Conservation (phyloP, 2,329 filamentous ascomycete species). For the Alternaria longipes region DNA sequence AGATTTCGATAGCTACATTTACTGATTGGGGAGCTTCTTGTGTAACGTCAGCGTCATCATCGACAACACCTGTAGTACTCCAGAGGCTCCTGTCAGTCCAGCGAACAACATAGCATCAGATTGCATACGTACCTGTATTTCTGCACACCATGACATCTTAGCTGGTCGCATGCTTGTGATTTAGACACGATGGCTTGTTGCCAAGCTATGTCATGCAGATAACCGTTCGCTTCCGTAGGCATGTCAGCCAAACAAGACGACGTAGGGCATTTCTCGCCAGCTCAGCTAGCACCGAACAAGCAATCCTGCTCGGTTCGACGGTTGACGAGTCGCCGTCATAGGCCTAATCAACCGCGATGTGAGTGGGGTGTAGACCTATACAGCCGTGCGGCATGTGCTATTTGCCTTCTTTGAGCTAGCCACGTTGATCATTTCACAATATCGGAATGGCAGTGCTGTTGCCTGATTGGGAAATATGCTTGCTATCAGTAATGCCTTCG, state of each 20-base stretch:
- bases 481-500: constrained; percentile 16
- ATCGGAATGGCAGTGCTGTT: constrained; percentile 28
- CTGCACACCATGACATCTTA: constrained; percentile 21
- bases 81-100: constrained; percentile 8
- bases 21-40: constrained; percentile 9
- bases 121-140: constrained; percentile 13
- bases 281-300: constrained; percentile 40
- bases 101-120: constrained; percentile 10
- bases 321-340: constrained; percentile 21
- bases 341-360: constrained; percentile 9
- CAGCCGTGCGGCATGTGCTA: constrained; percentile 29
- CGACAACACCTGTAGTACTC: constrained; percentile 13
- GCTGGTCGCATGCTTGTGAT: constrained; percentile 15
- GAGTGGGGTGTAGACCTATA: constrained; percentile 10
- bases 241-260: constrained; percentile 42
- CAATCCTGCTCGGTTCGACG: constrained; percentile 30
- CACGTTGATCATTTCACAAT: constrained; percentile 28
- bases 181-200: constrained; percentile 15
- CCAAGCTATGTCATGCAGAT: constrained; percentile 38
- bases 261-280: constrained; percentile 32
- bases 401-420: constrained; percentile 29
- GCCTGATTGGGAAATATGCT: constrained; percentile 21
- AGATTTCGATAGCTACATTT: background rate
- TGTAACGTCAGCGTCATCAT: constrained; percentile 16
- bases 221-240: constrained; percentile 38